Percentiles rank a stretch among this genome's conserved stretches.
phyloP scores from a whole-genome alignment of 2,329 filamentous ascomycete species.

The Escovopsis weberi region DNA sequence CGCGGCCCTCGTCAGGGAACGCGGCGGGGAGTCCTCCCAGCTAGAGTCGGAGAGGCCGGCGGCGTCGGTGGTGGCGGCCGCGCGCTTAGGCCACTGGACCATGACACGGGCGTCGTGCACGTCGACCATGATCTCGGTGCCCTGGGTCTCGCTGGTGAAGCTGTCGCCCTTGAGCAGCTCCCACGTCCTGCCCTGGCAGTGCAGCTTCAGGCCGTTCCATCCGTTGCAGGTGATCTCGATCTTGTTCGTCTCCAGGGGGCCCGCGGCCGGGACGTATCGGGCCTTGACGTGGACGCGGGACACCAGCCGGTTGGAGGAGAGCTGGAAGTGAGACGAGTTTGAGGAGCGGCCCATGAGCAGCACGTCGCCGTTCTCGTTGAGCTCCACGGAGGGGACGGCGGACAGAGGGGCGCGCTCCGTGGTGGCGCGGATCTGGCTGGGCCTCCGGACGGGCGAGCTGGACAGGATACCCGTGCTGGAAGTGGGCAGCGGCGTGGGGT shows the following conservation, averaged over 20 bases:
- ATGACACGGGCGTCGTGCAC: constrained; percentile 86
- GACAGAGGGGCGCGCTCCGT: constrained; percentile 74
- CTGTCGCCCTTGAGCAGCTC: constrained; percentile 77
- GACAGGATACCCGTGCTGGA: constrained; percentile 86
- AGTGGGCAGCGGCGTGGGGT: constrained; percentile 87
- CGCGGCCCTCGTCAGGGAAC: constrained; percentile 15
- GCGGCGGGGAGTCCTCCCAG: constrained; percentile 51
- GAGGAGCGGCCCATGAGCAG: constrained; percentile 85
- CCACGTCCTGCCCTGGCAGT: constrained; percentile 78
- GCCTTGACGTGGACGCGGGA: constrained; percentile 89
- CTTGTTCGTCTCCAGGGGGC: constrained; percentile 55
- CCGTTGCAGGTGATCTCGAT: constrained; percentile 85
- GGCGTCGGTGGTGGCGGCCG: constrained; percentile 22
- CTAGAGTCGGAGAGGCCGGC: constrained; percentile 49
- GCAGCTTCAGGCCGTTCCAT: constrained; percentile 90
- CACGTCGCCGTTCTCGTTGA: constrained; percentile 67
- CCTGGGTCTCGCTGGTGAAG: constrained; percentile 79
- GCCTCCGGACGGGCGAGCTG: constrained; percentile 59
- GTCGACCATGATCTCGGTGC: constrained; percentile 84
- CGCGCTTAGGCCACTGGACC: constrained; percentile 64
- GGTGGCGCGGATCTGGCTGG: constrained; percentile 38
- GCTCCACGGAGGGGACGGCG: constrained; percentile 66
- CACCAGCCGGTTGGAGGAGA: constrained; percentile 82
- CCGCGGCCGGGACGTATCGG: constrained; percentile 57
- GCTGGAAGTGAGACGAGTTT: constrained; percentile 88